Conservation (phyloP, 352 stramenopile genomes). For the Globisporangium sylvaticum region DNA sequence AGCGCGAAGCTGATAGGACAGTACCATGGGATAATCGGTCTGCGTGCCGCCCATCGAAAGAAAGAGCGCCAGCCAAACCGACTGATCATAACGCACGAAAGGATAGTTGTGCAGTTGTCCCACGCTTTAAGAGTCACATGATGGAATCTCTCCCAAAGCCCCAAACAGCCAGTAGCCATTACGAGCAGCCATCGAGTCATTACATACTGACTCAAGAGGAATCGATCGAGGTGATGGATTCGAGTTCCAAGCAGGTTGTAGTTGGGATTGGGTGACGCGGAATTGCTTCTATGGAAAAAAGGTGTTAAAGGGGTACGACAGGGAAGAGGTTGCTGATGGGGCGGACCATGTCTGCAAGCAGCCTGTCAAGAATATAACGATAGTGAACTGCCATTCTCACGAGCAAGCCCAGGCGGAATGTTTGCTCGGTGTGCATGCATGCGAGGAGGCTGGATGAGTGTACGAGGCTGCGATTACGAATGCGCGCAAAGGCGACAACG, state of each 20-base stretch:
- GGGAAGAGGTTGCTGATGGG: neutral
- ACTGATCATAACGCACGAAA: neutral
- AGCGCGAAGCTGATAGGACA: conserved; percentile 5
- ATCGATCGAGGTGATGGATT: neutral
- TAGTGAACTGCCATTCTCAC: neutral
- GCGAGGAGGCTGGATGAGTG: neutral
- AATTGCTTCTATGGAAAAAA: neutral
- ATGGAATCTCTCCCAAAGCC: neutral
- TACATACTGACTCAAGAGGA: neutral
- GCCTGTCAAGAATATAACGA: neutral
- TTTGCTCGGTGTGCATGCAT: neutral
- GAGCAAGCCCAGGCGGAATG: neutral
- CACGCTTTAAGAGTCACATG: neutral
- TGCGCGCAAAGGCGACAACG: neutral
- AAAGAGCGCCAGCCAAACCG: neutral
- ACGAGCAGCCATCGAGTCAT: neutral
- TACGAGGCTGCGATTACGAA: neutral
- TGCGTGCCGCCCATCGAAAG: neutral
- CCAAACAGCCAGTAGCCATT: neutral
- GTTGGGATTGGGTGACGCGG: neutral
- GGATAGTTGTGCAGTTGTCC: neutral
- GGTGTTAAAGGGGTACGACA: neutral
- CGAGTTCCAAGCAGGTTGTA: neutral
- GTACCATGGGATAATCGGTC: neutral
- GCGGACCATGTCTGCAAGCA: neutral